These are phyloP conservation scores for Rubroshorea leprosula DNA, from an alignment of 345 rosid species.

Conservation along the genomic window DNA sequence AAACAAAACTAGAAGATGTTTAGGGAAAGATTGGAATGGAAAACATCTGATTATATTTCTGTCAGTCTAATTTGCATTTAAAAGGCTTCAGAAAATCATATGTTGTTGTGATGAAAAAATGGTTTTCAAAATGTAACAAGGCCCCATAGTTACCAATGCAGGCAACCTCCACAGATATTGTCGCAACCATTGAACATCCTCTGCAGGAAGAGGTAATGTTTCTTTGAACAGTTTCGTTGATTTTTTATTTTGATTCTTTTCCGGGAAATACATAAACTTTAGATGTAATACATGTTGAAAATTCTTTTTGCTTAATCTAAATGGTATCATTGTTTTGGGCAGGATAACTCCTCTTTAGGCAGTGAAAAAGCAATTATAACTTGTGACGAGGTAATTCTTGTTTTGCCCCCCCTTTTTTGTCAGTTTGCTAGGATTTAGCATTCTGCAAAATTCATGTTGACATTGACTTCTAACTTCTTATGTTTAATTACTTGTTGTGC, in stretches of 20 bases:
- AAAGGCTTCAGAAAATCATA: neutral
- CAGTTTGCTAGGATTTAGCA: neutral
- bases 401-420: neutral
- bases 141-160: constrained; percentile 18
- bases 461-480: neutral
- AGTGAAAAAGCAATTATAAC: constrained; percentile 3
- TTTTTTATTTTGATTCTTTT: neutral
- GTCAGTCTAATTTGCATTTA: neutral
- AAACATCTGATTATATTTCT: neutral
- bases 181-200: constrained; percentile 22
- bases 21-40: neutral
- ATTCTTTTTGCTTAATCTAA: neutral
- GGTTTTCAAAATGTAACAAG: neutral
- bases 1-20: neutral
- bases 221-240: constrained; percentile 3
- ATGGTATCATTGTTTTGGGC: constrained; percentile 7
- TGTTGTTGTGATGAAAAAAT: neutral
- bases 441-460: neutral
- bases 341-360: constrained; percentile 24
- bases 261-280: neutral
- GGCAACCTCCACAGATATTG: constrained; percentile 27
- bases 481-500: neutral
- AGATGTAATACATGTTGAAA: neutral
- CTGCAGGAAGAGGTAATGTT: constrained; percentile 31
- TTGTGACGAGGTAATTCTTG: constrained; percentile 18